Base-by-base conservation (phyloP, 352 stramenopile genomes). In the Globisporangium mamillatum region DNA sequence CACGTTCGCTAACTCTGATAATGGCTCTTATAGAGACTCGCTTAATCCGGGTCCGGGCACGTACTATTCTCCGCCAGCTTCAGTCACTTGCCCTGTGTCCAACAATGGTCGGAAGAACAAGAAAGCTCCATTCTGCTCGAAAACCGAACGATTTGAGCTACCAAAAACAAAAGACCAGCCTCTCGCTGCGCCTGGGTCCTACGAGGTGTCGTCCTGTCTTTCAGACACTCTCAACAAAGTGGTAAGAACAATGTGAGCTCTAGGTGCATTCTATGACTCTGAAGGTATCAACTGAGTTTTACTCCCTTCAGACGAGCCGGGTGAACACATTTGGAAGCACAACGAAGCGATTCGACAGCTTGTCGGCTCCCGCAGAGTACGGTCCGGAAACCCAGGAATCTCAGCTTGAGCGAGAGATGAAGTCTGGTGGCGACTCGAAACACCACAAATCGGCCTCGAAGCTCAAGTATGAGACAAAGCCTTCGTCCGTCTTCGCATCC, bases 241-340 rank as follows among this genome's bases (percentile, higher is more conserved):
- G 82, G 86, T 91, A 70, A 59, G 60, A 24, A 20, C n/a, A 24
- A 29, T 34, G 3, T 3, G 16, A 34, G 5, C 52, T 34, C 2
- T 2, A 20, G 5, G 18, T 16, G 24, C 3, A 0, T 57, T 20
- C 9, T 27, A 16, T 18, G 50, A 22, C 3, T 7, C 0, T 6
- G 38, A 4, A 24, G 4, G 9, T 10, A 10, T 3, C 14, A 20
- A 41, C 25, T 18, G 14, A 38, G 53, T 5, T 59, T 16, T 12
- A 1, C 16, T 38, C 24, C 6, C 14, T 8, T 24, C 53, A 93
- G 86, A 81, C 75, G 34, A 91, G 86, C 65, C 77, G 83, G 18
- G 79, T 91, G 14, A 78, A 79, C 29, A 88, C 84, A 16, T 92
- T 93, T 53, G 86, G 86, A 4, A 89, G 78, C 36, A 93, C 86